Evolutionary conservation across 106 monocot genomes (phyloP).

Genomic region (Dendrobium huoshanense): DNA sequence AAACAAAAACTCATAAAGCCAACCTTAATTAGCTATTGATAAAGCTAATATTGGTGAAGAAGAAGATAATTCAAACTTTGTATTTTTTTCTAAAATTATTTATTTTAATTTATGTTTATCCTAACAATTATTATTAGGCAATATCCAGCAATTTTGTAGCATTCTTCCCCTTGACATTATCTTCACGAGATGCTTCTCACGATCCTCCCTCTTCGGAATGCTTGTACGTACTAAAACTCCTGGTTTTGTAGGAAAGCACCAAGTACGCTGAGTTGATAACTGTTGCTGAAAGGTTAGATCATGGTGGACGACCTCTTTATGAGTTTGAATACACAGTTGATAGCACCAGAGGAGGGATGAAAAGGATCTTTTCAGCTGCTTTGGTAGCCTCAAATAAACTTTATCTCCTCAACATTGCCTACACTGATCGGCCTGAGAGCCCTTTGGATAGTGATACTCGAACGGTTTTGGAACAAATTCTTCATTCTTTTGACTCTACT

Average conservation of each 20-base stretch:
- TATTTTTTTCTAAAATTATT: too few species aligned
- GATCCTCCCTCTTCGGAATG: background rate
- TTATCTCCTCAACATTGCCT: slow-evolving; percentile 74
- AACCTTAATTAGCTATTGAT: too few species aligned
- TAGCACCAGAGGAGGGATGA: slow-evolving; percentile 89
- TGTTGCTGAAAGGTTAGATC: slow-evolving; percentile 43
- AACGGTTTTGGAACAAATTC: slow-evolving; percentile 64
- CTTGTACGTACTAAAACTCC: background rate
- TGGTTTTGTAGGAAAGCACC: slow-evolving; percentile 76
- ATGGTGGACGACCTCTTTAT: slow-evolving; percentile 52
- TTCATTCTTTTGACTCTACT: slow-evolving; percentile 75
- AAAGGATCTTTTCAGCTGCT: slow-evolving; percentile 91
- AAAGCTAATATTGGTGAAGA: too few species aligned
- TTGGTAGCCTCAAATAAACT: slow-evolving; percentile 76
- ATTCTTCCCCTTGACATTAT: too few species aligned
- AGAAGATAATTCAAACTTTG: too few species aligned
- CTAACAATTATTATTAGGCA: too few species aligned
- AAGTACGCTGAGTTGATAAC: slow-evolving; percentile 50
- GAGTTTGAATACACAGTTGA: slow-evolving; percentile 88
- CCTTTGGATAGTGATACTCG: slow-evolving; percentile 54
- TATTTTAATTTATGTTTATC: too few species aligned
- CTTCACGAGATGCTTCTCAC: background rate
- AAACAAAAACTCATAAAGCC: too few species aligned
- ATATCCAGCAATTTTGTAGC: too few species aligned
- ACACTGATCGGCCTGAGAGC: slow-evolving; percentile 55